These are phyloP conservation scores for Nepenthes gracilis DNA, from an alignment of 148 eudicot genomes.

Conservation along the genomic window DNA sequence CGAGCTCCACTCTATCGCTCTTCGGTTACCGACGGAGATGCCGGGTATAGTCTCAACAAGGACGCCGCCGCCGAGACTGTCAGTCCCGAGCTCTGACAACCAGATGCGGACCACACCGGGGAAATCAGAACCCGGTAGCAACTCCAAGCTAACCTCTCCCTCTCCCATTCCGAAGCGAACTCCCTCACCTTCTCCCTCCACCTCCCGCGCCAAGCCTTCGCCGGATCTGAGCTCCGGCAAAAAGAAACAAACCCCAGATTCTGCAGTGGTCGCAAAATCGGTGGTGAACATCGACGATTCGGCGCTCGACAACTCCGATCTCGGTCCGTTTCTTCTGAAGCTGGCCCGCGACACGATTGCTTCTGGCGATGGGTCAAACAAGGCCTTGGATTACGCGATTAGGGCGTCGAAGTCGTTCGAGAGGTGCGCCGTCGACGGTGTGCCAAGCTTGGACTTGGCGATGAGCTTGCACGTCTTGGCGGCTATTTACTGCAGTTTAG, in stretches of 20 bases:
- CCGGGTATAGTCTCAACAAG: conserved; percentile 57
- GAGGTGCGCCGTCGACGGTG: conserved; percentile 45
- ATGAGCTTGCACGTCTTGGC: conserved; percentile 89
- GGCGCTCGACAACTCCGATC: conserved; percentile 81
- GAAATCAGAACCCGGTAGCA: too few species aligned
- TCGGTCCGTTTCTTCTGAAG: conserved; percentile 71
- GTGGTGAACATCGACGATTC: conserved; percentile 18
- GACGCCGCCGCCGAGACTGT: conserved; percentile 50
- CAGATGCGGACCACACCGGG: too few species aligned
- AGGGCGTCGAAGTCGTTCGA: conserved; percentile 75
- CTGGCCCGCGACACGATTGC: conserved; percentile 77
- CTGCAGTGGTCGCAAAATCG: too few species aligned
- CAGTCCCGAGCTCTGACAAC: conserved; percentile 26
- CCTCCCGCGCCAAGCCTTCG: conserved; percentile 36
- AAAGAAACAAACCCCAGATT: too few species aligned
- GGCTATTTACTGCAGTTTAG: conserved; percentile 87
- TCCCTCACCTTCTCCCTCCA: conserved; percentile 40
- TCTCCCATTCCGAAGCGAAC: too few species aligned
- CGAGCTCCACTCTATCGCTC: too few species aligned
- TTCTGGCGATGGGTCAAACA: conserved; percentile 67
- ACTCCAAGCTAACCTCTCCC: too few species aligned
- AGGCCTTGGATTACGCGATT: conserved; percentile 77
- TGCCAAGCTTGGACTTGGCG: conserved; percentile 66
- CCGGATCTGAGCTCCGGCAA: too few species aligned
- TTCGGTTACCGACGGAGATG: conserved; percentile 11